Conservation (phyloP, 768 basidiomycete genomes). For the Amanita molliuscula region DNA sequence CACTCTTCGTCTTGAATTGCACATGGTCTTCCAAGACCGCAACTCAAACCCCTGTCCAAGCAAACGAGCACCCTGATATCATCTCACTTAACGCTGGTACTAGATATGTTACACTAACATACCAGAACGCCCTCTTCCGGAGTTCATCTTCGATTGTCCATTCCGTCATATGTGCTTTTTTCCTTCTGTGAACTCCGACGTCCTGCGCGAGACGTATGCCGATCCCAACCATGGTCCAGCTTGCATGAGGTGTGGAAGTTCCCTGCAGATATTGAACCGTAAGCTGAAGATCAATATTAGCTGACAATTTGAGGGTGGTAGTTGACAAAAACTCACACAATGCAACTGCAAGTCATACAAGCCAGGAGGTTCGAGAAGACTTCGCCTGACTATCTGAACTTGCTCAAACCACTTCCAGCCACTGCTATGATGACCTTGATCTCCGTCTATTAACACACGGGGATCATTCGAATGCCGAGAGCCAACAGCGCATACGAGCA, state of each 20-base stretch:
- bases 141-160: slow-evolving; percentile 54
- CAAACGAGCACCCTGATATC: slow-evolving; percentile 41
- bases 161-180: slow-evolving; percentile 21
- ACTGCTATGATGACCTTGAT: slow-evolving; percentile 29
- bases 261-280: slow-evolving; percentile 43
- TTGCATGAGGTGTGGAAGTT: slow-evolving; percentile 49
- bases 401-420: slow-evolving; percentile 67
- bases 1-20: slow-evolving; percentile 77
- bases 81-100: not conserved
- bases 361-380: slow-evolving; percentile 51
- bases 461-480: slow-evolving; percentile 50
- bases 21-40: slow-evolving; percentile 60
- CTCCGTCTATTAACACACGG: slow-evolving; percentile 34
- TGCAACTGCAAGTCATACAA: slow-evolving; percentile 72
- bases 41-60: slow-evolving; percentile 41
- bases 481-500: slow-evolving; percentile 66
- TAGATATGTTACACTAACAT: slow-evolving; percentile 2
- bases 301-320: not conserved
- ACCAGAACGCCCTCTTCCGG: slow-evolving; percentile 69
- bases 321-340: slow-evolving; percentile 23
- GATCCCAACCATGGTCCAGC: slow-evolving; percentile 63
- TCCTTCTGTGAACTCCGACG: slow-evolving; percentile 57
- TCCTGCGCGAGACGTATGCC: slow-evolving; percentile 72
- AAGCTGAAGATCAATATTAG: slow-evolving; percentile 25
- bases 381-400: slow-evolving; percentile 53